Evolutionary conservation across 148 eudicot species (phyloP), one percentile per base, ranked within the genome.

Genomic region (Rhododendron williamsianum): DNA sequence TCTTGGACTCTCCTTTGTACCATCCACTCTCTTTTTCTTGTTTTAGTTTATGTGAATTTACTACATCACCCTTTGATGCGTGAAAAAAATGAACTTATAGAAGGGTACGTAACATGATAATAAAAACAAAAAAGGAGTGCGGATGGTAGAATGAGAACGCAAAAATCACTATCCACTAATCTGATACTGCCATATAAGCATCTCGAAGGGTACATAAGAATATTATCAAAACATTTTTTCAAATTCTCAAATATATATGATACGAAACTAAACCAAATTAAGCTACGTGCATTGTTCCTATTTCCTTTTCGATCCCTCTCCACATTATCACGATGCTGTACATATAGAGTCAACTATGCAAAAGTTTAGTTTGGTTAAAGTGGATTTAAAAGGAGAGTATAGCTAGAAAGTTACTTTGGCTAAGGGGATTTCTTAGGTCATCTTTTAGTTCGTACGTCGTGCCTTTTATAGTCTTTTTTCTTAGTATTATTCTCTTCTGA

Each of bases 391-490:
- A 67, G 13, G 15, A 25, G 33, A 25, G 13, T 25, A 67, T 67
- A 67, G 15, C 43, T 16, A 6, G 45, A 76, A 76, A 76, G 49
- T 76, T 11, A 45, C 27, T n/a, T 84, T 78, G 11, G 76, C 52
- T 48, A 36, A 54, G 30, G 41, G 72, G 52, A 52, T 51, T 78
- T 58, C 49, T 74, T 56, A 27, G 77, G 49, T 35, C 85, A 49
- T 72, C 52, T 52, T 84, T 84, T 84, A 52, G 81, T 76, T 35
- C 60, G 6, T 13, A 84, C 27, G 81, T 41, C 76, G 41, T 60
- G 56, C 27, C 76, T 85, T 36, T 85, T 67, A 25, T 85, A 43
- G 41, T 78, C 43, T 51, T 84, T 41, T 85, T 86, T 67, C 8
- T 41, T 41, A 41, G 45, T 41, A 41, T 41, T 65, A 82, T 49